These are phyloP conservation scores for Thalassiosira hispida DNA, from an alignment of 352 stramenopile species.

Conservation along the genomic window DNA sequence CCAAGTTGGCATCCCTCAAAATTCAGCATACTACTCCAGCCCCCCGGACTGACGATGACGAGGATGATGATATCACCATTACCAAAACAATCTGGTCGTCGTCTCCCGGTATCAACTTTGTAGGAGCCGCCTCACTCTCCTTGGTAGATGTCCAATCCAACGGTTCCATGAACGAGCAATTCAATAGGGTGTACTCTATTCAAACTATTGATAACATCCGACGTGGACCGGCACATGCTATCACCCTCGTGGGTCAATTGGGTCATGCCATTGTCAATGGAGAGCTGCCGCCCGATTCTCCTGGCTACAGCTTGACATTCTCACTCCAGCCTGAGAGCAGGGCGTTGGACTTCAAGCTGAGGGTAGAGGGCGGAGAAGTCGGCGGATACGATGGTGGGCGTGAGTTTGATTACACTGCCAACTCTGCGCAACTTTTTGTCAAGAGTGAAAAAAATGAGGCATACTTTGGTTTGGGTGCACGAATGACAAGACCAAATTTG, in stretches of 20 bases:
- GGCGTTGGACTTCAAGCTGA: slow-evolving; percentile 15
- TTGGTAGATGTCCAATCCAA: slow-evolving; percentile 11
- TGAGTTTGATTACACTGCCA: slow-evolving; percentile 14
- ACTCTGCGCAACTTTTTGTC: slow-evolving; percentile 47
- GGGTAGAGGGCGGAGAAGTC: slow-evolving; percentile 15
- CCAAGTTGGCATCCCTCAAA: slow-evolving; percentile 20
- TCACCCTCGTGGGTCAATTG: slow-evolving; percentile 42
- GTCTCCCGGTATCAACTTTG: slow-evolving; percentile 51
- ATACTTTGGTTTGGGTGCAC: slow-evolving; percentile 52
- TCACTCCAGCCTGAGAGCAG: slow-evolving; percentile 1
- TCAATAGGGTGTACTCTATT: slow-evolving; percentile 34
- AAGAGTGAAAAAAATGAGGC: slow-evolving; percentile 11
- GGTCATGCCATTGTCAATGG: slow-evolving; percentile 26
- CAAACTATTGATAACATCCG: slow-evolving; percentile 53
- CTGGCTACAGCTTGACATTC: slow-evolving; percentile 40
- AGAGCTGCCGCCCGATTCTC: slow-evolving; percentile 14
- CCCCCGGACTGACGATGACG: neutral
- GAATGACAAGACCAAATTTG: slow-evolving; percentile 24
- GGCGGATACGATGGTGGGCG: neutral
- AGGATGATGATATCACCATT: neutral
- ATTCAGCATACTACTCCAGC: neutral
- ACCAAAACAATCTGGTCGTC: slow-evolving; percentile 42
- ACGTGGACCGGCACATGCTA: slow-evolving; percentile 3
- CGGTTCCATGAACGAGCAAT: slow-evolving; percentile 19
- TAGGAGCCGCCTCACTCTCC: slow-evolving; percentile 28